Evolutionary conservation across 257 asterid genomes (phyloP).

Genomic region (Knoxia roxburghii): DNA sequence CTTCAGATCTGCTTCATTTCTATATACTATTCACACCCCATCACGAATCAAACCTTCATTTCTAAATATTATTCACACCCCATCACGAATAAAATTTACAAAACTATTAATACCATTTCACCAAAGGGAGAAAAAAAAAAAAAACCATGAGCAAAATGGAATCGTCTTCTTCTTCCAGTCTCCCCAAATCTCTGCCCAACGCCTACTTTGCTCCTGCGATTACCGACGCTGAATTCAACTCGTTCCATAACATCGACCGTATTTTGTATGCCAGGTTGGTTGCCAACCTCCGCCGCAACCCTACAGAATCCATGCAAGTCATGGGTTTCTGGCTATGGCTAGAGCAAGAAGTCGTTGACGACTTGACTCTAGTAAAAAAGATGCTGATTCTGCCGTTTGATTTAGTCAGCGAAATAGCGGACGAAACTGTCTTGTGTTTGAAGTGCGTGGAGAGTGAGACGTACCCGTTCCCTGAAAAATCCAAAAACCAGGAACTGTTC

Average conservation of each 20-base stretch:
- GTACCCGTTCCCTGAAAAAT: background rate
- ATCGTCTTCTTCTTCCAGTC: too few species aligned
- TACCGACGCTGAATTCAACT: slow-evolving; percentile 43
- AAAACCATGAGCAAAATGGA: too few species aligned
- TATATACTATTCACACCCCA: too few species aligned
- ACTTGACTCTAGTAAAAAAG: slow-evolving; percentile 20
- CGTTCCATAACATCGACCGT: slow-evolving; percentile 53
- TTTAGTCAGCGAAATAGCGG: slow-evolving; percentile 27
- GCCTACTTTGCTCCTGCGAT: slow-evolving; percentile 19
- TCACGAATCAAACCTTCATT: too few species aligned
- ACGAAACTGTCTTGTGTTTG: slow-evolving; percentile 43
- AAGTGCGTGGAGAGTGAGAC: slow-evolving; percentile 28
- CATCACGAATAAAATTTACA: too few species aligned
- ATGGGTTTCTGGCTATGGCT: slow-evolving; percentile 61
- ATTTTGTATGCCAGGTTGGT: slow-evolving; percentile 30
- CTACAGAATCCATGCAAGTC: slow-evolving; percentile 37
- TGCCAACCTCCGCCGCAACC: slow-evolving; percentile 40
- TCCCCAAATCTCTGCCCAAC: too few species aligned
- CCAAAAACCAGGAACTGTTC: background rate
- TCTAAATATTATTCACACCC: too few species aligned
- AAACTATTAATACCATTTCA: too few species aligned
- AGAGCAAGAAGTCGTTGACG: slow-evolving; percentile 24
- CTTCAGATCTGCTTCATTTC: too few species aligned
- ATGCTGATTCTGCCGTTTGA: slow-evolving; percentile 28
- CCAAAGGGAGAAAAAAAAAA: background rate